These are phyloP conservation scores for Xylariaceae sp. DNA, from an alignment of 2,329 filamentous ascomycete species.

Conservation along the genomic window DNA sequence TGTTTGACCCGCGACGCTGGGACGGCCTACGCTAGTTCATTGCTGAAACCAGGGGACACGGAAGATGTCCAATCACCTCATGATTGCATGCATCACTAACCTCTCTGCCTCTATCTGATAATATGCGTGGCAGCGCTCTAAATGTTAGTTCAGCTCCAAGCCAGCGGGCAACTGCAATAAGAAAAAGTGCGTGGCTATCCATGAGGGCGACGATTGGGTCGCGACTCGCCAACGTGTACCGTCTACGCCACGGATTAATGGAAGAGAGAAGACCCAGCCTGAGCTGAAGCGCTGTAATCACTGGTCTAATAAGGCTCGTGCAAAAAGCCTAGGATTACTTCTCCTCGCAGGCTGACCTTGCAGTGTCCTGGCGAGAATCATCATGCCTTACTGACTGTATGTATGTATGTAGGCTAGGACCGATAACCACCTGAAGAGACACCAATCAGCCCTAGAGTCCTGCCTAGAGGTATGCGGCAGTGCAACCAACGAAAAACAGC, in stretches of 20 bases:
- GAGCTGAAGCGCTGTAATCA: conserved; percentile 7
- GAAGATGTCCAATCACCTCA: conserved; percentile 8
- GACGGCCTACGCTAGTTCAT: conserved; percentile 16
- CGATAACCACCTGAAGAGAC: background rate
- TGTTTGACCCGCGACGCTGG: conserved; percentile 22
- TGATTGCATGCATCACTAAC: background rate
- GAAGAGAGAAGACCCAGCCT: conserved; percentile 1
- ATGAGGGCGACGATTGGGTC: conserved; percentile 2
- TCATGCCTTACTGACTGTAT: background rate
- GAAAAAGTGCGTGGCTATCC: background rate
- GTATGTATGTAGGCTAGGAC: no score
- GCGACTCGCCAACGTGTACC: conserved; percentile 1
- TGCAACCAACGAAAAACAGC: conserved; percentile 1
- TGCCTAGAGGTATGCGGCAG: conserved; percentile 13
- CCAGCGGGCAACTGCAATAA: background rate
- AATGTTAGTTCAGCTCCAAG: conserved; percentile 1
- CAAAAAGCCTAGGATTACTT: no score
- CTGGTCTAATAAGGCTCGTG: no score
- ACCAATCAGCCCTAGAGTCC: conserved; percentile 1
- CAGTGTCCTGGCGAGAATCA: conserved; percentile 13
- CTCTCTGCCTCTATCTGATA: conserved; percentile 6
- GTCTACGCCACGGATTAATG: background rate
- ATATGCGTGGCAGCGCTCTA: conserved; percentile 7
- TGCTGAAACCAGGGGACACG: conserved; percentile 9
- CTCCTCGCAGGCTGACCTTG: conserved; percentile 1